Evolutionary conservation across 2,329 filamentous ascomycete species (phyloP).

Genomic region (Cylindrodendrum hubeiense): DNA sequence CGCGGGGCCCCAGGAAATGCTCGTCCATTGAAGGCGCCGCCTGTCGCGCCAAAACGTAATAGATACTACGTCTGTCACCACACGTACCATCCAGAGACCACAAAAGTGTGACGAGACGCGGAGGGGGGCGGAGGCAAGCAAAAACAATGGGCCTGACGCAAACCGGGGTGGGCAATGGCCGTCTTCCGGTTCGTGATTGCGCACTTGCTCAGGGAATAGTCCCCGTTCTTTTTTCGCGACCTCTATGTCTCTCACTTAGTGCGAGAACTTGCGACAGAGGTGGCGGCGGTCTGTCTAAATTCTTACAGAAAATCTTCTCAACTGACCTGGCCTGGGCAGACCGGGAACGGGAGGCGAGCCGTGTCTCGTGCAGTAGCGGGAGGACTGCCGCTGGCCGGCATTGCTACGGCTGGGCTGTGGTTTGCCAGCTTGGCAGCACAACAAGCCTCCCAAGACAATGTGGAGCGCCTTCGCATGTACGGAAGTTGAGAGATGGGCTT

Average conservation of each 20-base stretch:
- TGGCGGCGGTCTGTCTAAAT: background rate
- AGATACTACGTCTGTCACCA: constrained; percentile 33
- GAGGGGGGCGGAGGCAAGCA: background rate
- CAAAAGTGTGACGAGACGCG: constrained; percentile 1
- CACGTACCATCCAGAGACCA: constrained; percentile 21
- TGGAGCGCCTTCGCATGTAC: constrained; percentile 13
- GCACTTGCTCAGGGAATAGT: background rate
- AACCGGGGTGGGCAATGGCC: constrained; percentile 7
- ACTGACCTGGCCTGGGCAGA: background rate
- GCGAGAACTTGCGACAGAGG: background rate
- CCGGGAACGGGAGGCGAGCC: constrained; percentile 1
- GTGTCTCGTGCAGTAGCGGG: constrained; percentile 7
- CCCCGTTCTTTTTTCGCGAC: background rate
- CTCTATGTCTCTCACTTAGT: constrained; percentile 1
- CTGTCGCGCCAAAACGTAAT: constrained; percentile 42
- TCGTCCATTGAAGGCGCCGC: constrained; percentile 11
- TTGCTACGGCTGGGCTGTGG: background rate
- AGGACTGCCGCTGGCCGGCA: constrained; percentile 21
- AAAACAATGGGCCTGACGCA: constrained; percentile 6
- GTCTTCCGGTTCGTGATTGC: background rate
- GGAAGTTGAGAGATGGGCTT: constrained; percentile 20
- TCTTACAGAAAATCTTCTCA: background rate
- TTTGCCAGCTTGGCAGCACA: background rate
- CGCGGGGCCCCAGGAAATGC: constrained; percentile 43
- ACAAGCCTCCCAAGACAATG: background rate